Conservation (phyloP, 352 stramenopile species). For the Elongisporangium prolatum region DNA sequence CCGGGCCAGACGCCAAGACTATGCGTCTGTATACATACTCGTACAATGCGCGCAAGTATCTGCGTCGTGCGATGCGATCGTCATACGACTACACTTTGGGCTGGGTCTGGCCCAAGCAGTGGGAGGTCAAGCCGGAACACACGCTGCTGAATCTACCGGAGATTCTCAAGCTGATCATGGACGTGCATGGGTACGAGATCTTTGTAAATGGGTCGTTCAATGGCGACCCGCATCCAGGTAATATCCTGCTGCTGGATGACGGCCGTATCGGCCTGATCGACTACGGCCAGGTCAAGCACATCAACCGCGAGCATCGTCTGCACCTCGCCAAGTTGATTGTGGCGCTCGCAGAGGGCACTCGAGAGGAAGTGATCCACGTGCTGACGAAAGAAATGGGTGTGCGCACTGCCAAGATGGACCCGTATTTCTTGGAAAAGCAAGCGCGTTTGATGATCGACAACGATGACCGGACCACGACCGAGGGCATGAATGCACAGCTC, state of each 20-base stretch:
- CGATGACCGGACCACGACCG: conserved; percentile 70
- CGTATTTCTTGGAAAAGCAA: conserved; percentile 84
- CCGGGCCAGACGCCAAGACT: conserved; percentile 50
- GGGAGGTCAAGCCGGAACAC: conserved; percentile 33
- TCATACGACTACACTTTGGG: conserved; percentile 88
- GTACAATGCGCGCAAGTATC: conserved; percentile 34
- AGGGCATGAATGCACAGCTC: conserved; percentile 81
- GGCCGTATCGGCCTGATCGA: conserved; percentile 89
- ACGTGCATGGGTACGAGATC: conserved; percentile 91
- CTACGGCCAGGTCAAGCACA: conserved; percentile 90
- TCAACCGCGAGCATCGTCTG: conserved; percentile 56
- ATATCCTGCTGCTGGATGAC: conserved; percentile 89
- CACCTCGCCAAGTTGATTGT: conserved; percentile 83
- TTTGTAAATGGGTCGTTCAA: conserved; percentile 92
- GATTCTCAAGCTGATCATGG: conserved; percentile 83
- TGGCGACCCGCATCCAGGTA: conserved; percentile 88
- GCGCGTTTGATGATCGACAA: conserved; percentile 85
- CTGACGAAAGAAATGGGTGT: conserved; percentile 78
- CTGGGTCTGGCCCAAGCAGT: conserved; percentile 55
- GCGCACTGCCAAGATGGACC: conserved; percentile 65
- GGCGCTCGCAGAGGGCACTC: conserved; percentile 62
- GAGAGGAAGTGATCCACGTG: conserved; percentile 71
- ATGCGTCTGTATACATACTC: conserved; percentile 47
- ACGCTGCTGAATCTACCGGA: conserved; percentile 76
- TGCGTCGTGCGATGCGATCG: conserved; percentile 26